Conservation (phyloP, 306 rosid species). For the Corylus heterophylla region DNA sequence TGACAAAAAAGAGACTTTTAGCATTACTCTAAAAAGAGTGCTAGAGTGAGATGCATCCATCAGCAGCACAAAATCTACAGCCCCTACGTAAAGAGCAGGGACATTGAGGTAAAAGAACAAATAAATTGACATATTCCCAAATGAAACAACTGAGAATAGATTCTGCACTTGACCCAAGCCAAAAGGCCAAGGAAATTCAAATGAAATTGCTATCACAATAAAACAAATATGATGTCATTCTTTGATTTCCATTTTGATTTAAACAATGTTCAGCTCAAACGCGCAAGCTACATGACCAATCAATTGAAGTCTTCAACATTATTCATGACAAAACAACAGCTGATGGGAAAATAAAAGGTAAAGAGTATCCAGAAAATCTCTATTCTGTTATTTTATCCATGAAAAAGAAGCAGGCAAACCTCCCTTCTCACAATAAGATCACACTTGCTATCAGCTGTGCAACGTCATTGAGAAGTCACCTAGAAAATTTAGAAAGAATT, state of each 20-base stretch:
- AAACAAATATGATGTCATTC: neutral
- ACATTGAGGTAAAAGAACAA: neutral
- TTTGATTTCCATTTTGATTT: neutral
- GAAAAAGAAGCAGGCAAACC: slow-evolving; percentile 25
- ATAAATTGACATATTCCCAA: neutral
- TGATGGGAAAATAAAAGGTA: slow-evolving; percentile 2
- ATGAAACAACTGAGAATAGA: neutral
- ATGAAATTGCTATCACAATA: neutral
- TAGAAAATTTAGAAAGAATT: slow-evolving; percentile 24
- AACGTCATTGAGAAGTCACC: slow-evolving; percentile 51
- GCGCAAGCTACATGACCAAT: neutral
- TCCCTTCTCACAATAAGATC: slow-evolving; percentile 12
- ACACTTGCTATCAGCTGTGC: slow-evolving; percentile 24
- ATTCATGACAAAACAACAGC: slow-evolving; percentile 14
- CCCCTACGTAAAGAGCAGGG: neutral
- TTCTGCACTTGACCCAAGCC: neutral
- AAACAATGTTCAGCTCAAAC: neutral
- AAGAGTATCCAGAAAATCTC: slow-evolving; percentile 31
- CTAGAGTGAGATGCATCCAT: neutral
- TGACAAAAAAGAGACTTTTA: no score
- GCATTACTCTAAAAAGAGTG: no score
- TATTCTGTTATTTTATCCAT: slow-evolving; percentile 47
- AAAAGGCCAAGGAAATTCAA: neutral
- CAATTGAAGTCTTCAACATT: slow-evolving; percentile 1
- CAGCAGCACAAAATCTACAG: neutral